Conservation (phyloP, 129 eudicot species). For the Helichrysum umbraculigerum region DNA sequence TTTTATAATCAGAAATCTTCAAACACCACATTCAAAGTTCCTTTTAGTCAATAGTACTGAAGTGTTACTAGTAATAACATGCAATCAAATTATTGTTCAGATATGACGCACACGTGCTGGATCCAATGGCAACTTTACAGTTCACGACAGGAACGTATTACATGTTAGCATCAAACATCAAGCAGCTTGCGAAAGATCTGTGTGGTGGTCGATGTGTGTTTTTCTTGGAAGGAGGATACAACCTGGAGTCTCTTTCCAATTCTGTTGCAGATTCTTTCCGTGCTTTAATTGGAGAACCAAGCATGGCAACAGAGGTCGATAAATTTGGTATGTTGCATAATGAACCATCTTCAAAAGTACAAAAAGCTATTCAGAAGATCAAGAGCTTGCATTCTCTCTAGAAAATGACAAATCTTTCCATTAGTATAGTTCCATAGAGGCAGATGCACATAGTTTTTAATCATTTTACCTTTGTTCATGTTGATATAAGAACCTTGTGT, state of each 20-base stretch:
- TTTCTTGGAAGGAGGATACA: conserved; percentile 98
- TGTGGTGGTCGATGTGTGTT: conserved; percentile 93
- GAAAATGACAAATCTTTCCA: background rate
- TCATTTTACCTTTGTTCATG: background rate
- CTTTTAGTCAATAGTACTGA: background rate
- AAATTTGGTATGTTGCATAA: conserved; percentile 65
- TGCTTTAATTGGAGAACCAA: conserved; percentile 83
- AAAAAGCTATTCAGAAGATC: conserved; percentile 64
- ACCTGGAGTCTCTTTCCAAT: conserved; percentile 65
- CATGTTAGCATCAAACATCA: conserved; percentile 78
- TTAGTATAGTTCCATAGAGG: background rate
- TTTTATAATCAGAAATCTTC: no score
- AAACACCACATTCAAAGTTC: no score
- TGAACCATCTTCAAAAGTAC: conserved; percentile 69
- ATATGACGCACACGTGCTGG: conserved; percentile 86
- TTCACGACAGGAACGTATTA: conserved; percentile 91
- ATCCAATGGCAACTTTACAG: conserved; percentile 82
- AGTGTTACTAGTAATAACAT: background rate
- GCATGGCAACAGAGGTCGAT: conserved; percentile 57
- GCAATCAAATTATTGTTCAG: conserved; percentile 37
- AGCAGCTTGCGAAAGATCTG: conserved; percentile 77
- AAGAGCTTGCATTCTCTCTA: conserved; percentile 78
- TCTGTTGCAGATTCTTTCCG: conserved; percentile 91
- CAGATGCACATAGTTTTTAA: background rate
- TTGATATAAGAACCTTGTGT: background rate